Conservation (phyloP, 495 filamentous ascomycete genomes). For the Tirmania nivea region DNA sequence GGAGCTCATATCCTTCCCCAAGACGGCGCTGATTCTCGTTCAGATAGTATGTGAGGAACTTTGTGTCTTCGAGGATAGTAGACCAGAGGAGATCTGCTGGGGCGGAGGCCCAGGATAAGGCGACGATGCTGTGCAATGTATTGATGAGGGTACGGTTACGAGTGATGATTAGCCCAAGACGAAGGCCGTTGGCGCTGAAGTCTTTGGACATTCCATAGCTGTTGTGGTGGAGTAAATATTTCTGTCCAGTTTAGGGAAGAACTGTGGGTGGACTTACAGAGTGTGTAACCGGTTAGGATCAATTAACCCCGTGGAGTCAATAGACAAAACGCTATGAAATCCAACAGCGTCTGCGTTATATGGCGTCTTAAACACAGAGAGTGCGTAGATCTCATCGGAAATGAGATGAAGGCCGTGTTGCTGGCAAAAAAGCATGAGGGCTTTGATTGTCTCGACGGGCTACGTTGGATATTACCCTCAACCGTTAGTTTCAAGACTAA, state of each 20-base stretch:
- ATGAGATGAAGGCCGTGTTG: conserved; percentile 35
- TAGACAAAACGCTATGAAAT: conserved; percentile 33
- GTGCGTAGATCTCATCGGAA: conserved; percentile 42
- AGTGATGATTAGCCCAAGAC: conserved; percentile 33
- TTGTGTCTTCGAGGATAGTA: conserved; percentile 27
- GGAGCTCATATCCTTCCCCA: conserved; percentile 20
- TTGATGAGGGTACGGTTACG: conserved; percentile 25
- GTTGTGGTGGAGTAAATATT: not conserved
- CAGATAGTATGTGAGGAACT: conserved; percentile 28
- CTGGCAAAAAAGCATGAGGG: conserved; percentile 27
- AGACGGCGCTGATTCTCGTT: conserved; percentile 23
- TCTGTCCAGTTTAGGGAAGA: too few relatives aligned
- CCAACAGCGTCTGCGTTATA: conserved; percentile 14
- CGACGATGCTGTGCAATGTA: conserved; percentile 22
- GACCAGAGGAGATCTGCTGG: conserved; percentile 26
- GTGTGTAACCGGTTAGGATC: conserved; percentile 32
- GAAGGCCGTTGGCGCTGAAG: conserved; percentile 34
- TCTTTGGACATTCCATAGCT: conserved; percentile 38
- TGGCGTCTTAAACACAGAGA: conserved; percentile 29
- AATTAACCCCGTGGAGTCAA: conserved; percentile 29
- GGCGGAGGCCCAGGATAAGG: conserved; percentile 28
- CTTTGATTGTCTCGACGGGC: not conserved
- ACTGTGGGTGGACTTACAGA: conserved; percentile 9
- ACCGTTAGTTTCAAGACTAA: not conserved
- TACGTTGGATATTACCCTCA: not conserved